Base-by-base conservation (phyloP, 2,329 filamentous ascomycete species). In the Tolypocladium ovalisporum region DNA sequence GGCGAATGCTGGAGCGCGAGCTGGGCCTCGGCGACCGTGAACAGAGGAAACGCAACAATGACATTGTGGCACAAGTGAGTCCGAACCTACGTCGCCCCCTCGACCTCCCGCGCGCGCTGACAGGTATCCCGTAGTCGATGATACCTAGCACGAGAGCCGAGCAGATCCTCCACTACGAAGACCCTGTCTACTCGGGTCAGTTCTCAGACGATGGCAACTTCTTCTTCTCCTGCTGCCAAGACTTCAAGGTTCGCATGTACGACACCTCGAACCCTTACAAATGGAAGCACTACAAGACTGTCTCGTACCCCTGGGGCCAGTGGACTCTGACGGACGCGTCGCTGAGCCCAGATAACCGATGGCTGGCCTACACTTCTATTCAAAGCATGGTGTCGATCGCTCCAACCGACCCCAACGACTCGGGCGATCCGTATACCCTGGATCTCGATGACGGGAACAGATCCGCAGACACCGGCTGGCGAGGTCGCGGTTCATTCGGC, bases 171-270 rank as follows among this genome's bases (percentile, higher is more conserved):
- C 89, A 96, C 66, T 95, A 92, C 68, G 84, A 92, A 57, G 81
- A 87, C 6, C 85, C 90, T 44, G 92, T 94, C 56, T 97, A 97
- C 68, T 96, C 90, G 3, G 94, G 94, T 1, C 93, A 97, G 68
- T 99, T 97, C 70, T 96, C 90, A 0, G 89, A 95, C 62, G 94
- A 99, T 65, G 94, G 94, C 32, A 96, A 96, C 71, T 97, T 97
- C 76, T 97, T 97, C 76, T 97, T 93, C 69, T 86, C 88, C 7
- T 94, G 89, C 66, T 88, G 88, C 12, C 90, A 97, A 71, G 92
- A 97, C 71, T 96, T 96, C 75, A 88, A 85, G 64, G 91, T 99
- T 12, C 87, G 92, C 56, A 92, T 99, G 89, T 99, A 97, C 72
- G 93, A 97, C 70, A 97, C 94, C 0, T 92, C 89, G 1, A 96